Conservation (phyloP, 805 yeast genomes). For the Citeromyces matritensis region DNA sequence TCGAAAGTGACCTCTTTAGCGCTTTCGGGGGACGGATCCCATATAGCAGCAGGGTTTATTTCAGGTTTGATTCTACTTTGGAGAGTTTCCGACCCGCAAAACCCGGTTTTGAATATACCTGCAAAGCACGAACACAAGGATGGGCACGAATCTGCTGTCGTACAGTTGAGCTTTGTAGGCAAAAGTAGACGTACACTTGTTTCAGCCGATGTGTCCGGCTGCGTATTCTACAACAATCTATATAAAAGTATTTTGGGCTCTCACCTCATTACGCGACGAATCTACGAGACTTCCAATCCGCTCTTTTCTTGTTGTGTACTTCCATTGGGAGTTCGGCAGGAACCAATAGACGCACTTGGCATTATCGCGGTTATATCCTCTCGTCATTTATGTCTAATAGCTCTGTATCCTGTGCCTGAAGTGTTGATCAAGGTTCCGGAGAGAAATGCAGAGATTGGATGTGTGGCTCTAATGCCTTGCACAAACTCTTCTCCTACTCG, state of each 20-base stretch:
- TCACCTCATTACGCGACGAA: slow-evolving; percentile 22
- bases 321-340: slow-evolving; percentile 45
- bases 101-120: slow-evolving; percentile 13
- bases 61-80: slow-evolving; percentile 57
- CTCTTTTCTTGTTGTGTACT: slow-evolving; percentile 27
- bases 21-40: slow-evolving; percentile 54
- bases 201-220: slow-evolving; percentile 39
- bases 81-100: slow-evolving; percentile 28
- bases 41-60: slow-evolving; percentile 52
- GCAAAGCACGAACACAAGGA: slow-evolving; percentile 10
- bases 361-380: slow-evolving; percentile 46
- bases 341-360: slow-evolving; percentile 41
- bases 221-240: slow-evolving; percentile 51
- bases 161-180: slow-evolving; percentile 30
- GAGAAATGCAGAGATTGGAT: no score
- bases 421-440: no score
- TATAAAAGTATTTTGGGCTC: slow-evolving; percentile 39
- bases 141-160: slow-evolving; percentile 26
- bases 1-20: slow-evolving; percentile 35
- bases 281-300: background rate
- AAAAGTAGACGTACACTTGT: slow-evolving; percentile 39
- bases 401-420: slow-evolving; percentile 32
- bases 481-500: slow-evolving; percentile 34
- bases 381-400: slow-evolving; percentile 30
- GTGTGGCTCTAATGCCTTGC: no score